A percentile compares a stretch with the other conserved stretches of the same genome.
phyloP scores from a whole-genome alignment of 2,329 filamentous ascomycete species.

The Ceratocystis cacaofunesta region DNA sequence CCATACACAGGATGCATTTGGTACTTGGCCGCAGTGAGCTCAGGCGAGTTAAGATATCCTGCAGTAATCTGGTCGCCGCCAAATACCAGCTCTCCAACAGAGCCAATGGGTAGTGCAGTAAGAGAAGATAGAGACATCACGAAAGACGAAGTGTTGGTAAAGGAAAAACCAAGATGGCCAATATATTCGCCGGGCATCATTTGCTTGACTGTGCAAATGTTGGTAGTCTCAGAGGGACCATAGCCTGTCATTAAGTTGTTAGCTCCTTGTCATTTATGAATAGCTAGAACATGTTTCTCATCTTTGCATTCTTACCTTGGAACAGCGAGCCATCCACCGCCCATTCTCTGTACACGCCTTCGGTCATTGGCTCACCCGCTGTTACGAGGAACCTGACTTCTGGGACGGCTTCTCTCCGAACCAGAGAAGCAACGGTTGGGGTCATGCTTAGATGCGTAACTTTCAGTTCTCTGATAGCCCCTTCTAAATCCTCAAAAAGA shows the following conservation, averaged over 20 bases:
- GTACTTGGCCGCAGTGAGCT: conserved; percentile 51
- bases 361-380: conserved; percentile 65
- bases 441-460: conserved; percentile 77
- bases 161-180: conserved; percentile 60
- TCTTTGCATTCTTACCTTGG: conserved; percentile 37
- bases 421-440: conserved; percentile 66
- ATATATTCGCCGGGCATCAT: conserved; percentile 44
- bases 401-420: conserved; percentile 54
- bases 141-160: conserved; percentile 62
- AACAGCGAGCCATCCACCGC: conserved; percentile 42
- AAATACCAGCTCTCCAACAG: conserved; percentile 72
- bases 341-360: conserved; percentile 57
- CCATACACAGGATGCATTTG: conserved; percentile 54
- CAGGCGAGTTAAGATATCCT: conserved; percentile 55
- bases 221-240: conserved; percentile 73
- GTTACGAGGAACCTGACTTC: conserved; percentile 62
- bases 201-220: conserved; percentile 64
- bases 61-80: conserved; percentile 67
- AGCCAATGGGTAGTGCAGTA: conserved; percentile 49
- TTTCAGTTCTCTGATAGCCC: conserved; percentile 43
- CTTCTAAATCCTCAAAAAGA: conserved; percentile 57
- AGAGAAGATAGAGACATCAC: conserved; percentile 37
- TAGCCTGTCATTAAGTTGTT: conserved; percentile 36
- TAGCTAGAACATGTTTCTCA: no score
- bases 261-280: not conserved